Base-by-base conservation (phyloP, 495 filamentous ascomycete species). In the Cairneyella variabilis region DNA sequence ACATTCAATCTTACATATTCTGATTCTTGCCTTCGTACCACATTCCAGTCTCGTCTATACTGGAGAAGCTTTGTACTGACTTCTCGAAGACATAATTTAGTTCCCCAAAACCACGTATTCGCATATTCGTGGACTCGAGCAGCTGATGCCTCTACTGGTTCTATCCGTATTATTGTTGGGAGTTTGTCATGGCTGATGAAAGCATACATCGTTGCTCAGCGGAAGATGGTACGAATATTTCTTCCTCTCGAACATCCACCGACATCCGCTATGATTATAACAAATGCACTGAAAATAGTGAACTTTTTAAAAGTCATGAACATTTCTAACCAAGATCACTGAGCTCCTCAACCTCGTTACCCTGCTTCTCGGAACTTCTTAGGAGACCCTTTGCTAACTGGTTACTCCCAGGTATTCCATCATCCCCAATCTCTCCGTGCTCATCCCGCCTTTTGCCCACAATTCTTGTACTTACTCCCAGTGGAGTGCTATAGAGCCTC, bases 1-100 rank as follows among this genome's bases (percentile, higher is more conserved):
- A 96, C 85, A 93, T 82, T 75, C 78, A 81, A 90, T 91, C 89
- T 95, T 93, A 95, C 89, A 93, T 92, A 92, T 93, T 86, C 90
- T 95, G 90, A 95, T 53, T 25, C 47, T 66, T 50, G 44, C 25
- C 34, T 30, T 61, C 32, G 21, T 10, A 48, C 2, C 47, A 55
- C 12, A 28, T 25, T 22, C 47, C 34, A 32, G 48, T 58, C 25
- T 55, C 34, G 26, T 16, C n/a, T 25, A 16, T 14, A 27, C 9
- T 32, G 30, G 10, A 21, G 38, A 51, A 38, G 25, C 38, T 49
- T 43, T 10, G 18, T 23, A 37, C 48, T 59, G 18, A 48, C 52
- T 30, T 46, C 17, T 21, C 41, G 48, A 65, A 69, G 70, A 40
- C 73, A 61, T 58, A 60, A 53, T 55, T 22, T 56, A 44, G 52